Percentiles rank a stretch among this genome's conserved stretches.
Conservation (phyloP, 805 yeast species). For the Metschnikowia lochheadii region DNA sequence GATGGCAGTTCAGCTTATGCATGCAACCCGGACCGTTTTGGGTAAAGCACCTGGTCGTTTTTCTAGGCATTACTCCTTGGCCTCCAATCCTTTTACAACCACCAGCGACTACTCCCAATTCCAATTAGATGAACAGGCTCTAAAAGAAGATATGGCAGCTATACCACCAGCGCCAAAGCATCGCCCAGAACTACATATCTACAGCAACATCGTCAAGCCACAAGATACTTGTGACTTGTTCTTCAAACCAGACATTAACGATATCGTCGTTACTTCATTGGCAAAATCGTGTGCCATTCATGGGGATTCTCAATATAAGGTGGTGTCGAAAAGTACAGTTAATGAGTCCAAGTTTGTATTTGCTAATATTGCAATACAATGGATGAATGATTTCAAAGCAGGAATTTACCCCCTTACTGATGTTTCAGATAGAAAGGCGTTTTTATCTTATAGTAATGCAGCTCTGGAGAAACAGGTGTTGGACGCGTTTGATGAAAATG, state of each 20-base stretch:
- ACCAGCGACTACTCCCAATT: conserved; percentile 26
- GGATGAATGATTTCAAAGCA: conserved; percentile 28
- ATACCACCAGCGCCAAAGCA: conserved; percentile 29
- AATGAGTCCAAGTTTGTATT: conserved; percentile 21
- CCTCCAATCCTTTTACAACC: conserved; percentile 20
- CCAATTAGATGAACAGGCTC: conserved; percentile 26
- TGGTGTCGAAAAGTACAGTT: conserved; percentile 17
- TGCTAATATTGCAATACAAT: conserved; percentile 25
- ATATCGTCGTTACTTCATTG: conserved; percentile 28
- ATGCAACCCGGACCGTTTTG: background rate
- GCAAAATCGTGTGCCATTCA: conserved; percentile 25
- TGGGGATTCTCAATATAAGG: conserved; percentile 24
- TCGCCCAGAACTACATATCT: conserved; percentile 9
- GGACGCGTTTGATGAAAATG: conserved; percentile 2
- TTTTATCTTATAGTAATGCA: conserved; percentile 13
- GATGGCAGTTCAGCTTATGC: background rate
- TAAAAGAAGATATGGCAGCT: conserved; percentile 29
- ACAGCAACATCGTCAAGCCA: conserved; percentile 29
- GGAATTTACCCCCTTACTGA: conserved; percentile 17
- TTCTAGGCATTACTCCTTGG: background rate
- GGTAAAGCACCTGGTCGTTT: background rate
- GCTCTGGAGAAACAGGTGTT: conserved; percentile 1
- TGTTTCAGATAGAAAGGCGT: conserved; percentile 10
- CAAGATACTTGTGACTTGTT: conserved; percentile 32
- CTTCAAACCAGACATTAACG: conserved; percentile 26